Conservation (phyloP, 1,139 yeast genomes). For the Saccharomyces hybrid region DNA sequence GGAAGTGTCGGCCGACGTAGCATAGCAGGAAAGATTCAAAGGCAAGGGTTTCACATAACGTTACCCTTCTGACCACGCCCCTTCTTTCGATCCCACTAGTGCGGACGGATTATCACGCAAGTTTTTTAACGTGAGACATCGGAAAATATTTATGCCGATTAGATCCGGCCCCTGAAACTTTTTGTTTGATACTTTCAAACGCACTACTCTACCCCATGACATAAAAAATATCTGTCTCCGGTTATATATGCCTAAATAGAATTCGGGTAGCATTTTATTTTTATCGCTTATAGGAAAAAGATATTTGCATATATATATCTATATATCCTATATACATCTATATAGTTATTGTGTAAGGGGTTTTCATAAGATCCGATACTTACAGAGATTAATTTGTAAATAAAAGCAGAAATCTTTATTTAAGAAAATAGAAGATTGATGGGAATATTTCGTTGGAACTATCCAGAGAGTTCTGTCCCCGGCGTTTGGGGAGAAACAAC, state of each 20-base stretch:
- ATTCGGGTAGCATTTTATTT: neutral
- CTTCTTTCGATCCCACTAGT: neutral
- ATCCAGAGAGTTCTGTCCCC: conserved; percentile 27
- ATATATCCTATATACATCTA: neutral
- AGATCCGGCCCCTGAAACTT: neutral
- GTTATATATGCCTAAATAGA: neutral
- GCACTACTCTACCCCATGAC: no score
- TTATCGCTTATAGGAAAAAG: neutral
- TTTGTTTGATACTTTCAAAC: neutral
- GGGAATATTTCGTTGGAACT: conserved; percentile 20
- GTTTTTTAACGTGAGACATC: neutral
- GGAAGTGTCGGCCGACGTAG: neutral
- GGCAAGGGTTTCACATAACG: neutral
- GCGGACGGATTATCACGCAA: neutral
- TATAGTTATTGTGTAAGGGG: neutral
- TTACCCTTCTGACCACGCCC: neutral
- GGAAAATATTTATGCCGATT: neutral
- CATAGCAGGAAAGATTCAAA: neutral
- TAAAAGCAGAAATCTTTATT: neutral
- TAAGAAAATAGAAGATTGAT: neutral
- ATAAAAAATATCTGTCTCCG: neutral
- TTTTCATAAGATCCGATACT: neutral
- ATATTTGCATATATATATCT: neutral
- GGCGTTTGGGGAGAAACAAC: conserved; percentile 34
- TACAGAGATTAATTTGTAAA: neutral